Evolutionary conservation across 2,329 filamentous ascomycete genomes (phyloP), one percentile per base, ranked within the genome.

Genomic region (Didymella exigua): DNA sequence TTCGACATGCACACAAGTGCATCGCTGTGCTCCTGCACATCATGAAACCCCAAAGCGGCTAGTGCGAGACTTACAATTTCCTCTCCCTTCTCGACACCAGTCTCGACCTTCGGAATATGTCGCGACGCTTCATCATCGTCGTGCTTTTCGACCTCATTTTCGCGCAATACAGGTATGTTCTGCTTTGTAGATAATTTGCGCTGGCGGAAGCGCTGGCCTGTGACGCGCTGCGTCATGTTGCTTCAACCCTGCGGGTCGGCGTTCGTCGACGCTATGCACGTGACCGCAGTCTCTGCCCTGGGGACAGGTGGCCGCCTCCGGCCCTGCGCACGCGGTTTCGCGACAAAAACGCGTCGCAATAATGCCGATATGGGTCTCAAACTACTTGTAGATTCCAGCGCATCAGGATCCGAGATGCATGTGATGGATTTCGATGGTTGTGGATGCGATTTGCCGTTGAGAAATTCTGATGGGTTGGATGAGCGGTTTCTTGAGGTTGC

Each of bases 81-180:
- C 79, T 99, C 95, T 63, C 88, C 90, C 75, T 96, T 93, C 78
- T 99, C 95, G 69, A 99, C 95, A 78, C 95, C 95, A 65, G 93
- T 97, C 74, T 95, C 92, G 74, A 97, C 91, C 71, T 88, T 91
- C 79, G 83, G 86, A 81, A 85, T 90, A 75, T 89, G 89, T 67
- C 89, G 89, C 74, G 93, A 87, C 69, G 90, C 86, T 64, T 88
- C 86, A 78, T 96, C 91, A 77, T 97, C 96, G 77, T 92, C 86
- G 71, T 83, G 85, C 72, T 89, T 83, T 74, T 97, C 92, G 78
- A 98, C 89, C 74, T 98, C 90, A 77, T 91, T 84, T 79, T 98
- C 93, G 76, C 89, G 86, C 72, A 97, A 85, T 69, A 99, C 88
- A 57, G 88, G 88, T 73, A 97, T 87, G 69, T 87, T 87, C 75